phyloP scores from a whole-genome alignment of 768 basidiomycete genomes.

The Tephrocybe sp. region DNA sequence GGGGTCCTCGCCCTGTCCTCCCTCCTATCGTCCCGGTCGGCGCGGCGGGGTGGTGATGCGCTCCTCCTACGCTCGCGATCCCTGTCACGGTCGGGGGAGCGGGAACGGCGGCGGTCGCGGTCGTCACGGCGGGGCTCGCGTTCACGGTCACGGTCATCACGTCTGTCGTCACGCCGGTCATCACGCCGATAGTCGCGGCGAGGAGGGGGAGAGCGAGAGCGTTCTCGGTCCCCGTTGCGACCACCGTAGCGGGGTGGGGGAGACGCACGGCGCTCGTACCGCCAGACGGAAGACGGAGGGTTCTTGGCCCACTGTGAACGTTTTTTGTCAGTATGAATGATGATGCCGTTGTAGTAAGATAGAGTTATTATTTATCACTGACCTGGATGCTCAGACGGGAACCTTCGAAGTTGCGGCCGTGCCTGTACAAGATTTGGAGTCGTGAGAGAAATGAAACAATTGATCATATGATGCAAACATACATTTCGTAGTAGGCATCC shows the following conservation, averaged over 20 bases:
- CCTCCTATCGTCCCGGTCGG: slow-evolving; percentile 12
- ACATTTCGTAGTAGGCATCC: slow-evolving; percentile 85
- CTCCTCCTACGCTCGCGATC: slow-evolving; percentile 31
- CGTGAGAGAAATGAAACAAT: background rate
- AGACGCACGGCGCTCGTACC: slow-evolving; percentile 60
- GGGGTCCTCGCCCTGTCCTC: slow-evolving; percentile 52
- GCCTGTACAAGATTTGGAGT: slow-evolving; percentile 46
- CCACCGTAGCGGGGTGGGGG: slow-evolving; percentile 26
- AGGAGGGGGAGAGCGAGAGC: slow-evolving; percentile 46
- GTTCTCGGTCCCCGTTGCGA: slow-evolving; percentile 32
- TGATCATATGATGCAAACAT: slow-evolving; percentile 22
- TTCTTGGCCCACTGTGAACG: slow-evolving; percentile 72
- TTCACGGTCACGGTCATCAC: slow-evolving; percentile 40
- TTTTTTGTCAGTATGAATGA: slow-evolving; percentile 1
- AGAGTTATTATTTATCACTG: slow-evolving; percentile 19
- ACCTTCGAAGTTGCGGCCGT: slow-evolving; percentile 73
- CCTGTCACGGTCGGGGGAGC: slow-evolving; percentile 41
- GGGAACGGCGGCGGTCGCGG: slow-evolving; percentile 42
- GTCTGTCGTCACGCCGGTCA: slow-evolving; percentile 33
- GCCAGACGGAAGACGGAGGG: slow-evolving; percentile 82
- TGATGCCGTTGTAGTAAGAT: background rate
- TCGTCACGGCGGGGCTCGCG: slow-evolving; percentile 41
- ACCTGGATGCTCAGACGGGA: slow-evolving; percentile 75
- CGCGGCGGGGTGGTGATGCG: slow-evolving; percentile 11
- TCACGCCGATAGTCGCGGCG: slow-evolving; percentile 36